These are phyloP conservation scores for Trametes maxima DNA, from an alignment of 768 basidiomycete genomes.

Conservation along the genomic window DNA sequence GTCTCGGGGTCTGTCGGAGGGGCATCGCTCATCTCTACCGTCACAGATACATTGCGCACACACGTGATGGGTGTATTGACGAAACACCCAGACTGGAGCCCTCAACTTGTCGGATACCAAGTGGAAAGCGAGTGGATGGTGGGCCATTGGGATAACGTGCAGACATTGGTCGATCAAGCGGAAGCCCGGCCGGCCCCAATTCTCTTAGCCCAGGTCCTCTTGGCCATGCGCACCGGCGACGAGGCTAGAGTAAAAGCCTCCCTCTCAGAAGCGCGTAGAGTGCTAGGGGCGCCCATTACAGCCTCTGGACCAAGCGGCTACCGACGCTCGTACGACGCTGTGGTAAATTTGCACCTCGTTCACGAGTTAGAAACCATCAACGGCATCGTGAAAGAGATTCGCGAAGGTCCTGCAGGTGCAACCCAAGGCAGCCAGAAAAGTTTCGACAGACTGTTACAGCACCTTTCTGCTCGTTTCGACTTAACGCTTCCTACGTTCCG, in stretches of 20 bases:
- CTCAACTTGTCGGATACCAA: constrained; percentile 76
- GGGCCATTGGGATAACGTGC: constrained; percentile 88
- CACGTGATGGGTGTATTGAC: constrained; percentile 91
- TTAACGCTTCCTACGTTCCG: constrained; percentile 86
- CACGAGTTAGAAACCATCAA: constrained; percentile 82
- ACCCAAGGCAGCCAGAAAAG: constrained; percentile 34
- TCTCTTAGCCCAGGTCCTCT: constrained; percentile 76
- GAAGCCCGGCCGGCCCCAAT: constrained; percentile 60
- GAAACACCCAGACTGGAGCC: constrained; percentile 82
- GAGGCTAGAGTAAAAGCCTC: constrained; percentile 46
- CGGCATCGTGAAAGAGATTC: constrained; percentile 42
- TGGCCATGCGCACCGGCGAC: constrained; percentile 72
- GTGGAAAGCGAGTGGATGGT: constrained; percentile 97
- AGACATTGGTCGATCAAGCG: constrained; percentile 53
- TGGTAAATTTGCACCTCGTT: constrained; percentile 81
- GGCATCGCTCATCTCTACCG: neutral
- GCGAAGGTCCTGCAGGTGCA: constrained; percentile 35
- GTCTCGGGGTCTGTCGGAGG: constrained; percentile 28
- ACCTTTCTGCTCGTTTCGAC: constrained; percentile 67
- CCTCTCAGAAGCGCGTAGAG: constrained; percentile 64
- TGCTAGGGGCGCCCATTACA: constrained; percentile 78
- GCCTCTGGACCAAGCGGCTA: constrained; percentile 83
- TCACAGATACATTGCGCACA: constrained; percentile 88
- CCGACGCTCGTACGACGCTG: constrained; percentile 83
- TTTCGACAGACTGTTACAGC: constrained; percentile 44